Percentiles rank a stretch among this genome's conserved stretches.
phyloP scores from a whole-genome alignment of 2,329 filamentous ascomycete species.

The Penicillium decumbens region DNA sequence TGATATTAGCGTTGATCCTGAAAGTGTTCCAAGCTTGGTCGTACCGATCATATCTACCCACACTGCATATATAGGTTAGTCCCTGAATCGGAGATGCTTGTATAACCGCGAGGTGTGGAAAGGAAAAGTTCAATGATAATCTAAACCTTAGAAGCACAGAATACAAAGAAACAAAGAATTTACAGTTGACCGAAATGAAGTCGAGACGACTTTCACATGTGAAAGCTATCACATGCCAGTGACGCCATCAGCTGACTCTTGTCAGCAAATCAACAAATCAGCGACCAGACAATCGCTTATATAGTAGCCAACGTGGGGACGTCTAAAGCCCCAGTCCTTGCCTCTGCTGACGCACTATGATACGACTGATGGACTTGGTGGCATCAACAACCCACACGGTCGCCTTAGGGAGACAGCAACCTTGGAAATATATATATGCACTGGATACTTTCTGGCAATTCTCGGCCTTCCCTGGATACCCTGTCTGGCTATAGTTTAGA shows the following conservation, averaged over 20 bases:
- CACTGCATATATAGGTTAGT: neutral
- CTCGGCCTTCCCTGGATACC: too few relatives aligned
- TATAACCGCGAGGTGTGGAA: neutral
- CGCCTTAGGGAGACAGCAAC: too few relatives aligned
- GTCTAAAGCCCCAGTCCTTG: neutral
- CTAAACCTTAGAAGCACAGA: neutral
- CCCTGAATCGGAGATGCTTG: conserved; percentile 1
- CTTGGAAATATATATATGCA: too few relatives aligned
- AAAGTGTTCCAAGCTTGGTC: neutral
- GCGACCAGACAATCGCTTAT: neutral
- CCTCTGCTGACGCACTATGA: neutral
- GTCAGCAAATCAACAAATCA: neutral
- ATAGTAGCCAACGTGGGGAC: neutral
- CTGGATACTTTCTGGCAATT: too few relatives aligned
- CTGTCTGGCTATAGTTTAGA: too few relatives aligned
- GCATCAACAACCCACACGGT: too few relatives aligned
- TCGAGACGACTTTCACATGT: neutral
- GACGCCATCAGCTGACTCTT: neutral
- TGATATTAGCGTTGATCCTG: neutral
- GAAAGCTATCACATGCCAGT: neutral
- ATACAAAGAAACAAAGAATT: neutral
- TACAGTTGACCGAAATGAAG: neutral
- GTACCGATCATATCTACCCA: conserved; percentile 32
- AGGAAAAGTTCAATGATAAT: neutral
- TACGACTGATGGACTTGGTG: too few relatives aligned